phyloP scores from a whole-genome alignment of 768 basidiomycete species.

The Cystobasidiopsis lactophilus region DNA sequence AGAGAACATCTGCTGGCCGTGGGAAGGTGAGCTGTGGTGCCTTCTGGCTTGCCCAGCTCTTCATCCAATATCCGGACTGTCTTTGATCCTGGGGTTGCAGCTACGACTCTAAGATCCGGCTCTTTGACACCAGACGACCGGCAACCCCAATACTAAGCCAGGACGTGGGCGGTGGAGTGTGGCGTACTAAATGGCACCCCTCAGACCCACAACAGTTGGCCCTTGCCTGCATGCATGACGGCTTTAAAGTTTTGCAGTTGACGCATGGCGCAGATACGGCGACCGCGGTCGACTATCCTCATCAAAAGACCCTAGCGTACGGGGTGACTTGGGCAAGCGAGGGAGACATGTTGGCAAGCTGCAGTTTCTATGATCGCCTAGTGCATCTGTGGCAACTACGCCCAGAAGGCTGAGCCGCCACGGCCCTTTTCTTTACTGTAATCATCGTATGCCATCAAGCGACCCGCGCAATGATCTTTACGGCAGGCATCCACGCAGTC shows the following conservation, averaged over 20 bases:
- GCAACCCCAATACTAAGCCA: conserved; percentile 35
- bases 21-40: conserved; percentile 41
- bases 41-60: background rate
- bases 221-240: conserved; percentile 95
- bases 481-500: background rate
- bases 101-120: conserved; percentile 55
- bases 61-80: too few relatives aligned
- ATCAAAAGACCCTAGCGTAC: conserved; percentile 66
- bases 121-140: conserved; percentile 63
- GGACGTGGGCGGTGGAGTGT: conserved; percentile 72
- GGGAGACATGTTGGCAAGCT: conserved; percentile 48
- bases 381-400: conserved; percentile 59
- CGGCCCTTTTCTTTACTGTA: background rate
- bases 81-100: conserved; percentile 26
- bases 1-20: conserved; percentile 64
- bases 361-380: conserved; percentile 85
- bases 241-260: conserved; percentile 62
- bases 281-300: conserved; percentile 32
- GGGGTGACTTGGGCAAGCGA: conserved; percentile 69
- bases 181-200: conserved; percentile 95
- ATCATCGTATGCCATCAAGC: background rate
- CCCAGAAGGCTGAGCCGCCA: conserved; percentile 6
- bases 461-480: background rate
- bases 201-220: conserved; percentile 43
- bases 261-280: conserved; percentile 15